Conservation (phyloP, 2,329 filamentous ascomycete genomes). For the Pseudogymnoascus sp. region DNA sequence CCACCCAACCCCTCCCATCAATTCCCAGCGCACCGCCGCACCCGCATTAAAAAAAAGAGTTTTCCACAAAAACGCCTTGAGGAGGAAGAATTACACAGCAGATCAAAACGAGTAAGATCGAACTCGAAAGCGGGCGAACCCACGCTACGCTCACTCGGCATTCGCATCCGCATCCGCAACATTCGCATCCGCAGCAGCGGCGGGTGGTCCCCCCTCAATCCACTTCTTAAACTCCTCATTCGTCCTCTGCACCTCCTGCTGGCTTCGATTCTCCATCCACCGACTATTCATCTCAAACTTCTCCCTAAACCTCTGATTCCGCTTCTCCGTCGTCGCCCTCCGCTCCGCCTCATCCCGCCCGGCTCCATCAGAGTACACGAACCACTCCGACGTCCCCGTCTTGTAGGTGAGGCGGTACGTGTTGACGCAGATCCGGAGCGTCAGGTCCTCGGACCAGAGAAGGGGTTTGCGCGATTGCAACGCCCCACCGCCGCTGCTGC, state of each 20-base stretch:
- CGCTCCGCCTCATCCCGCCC: constrained; percentile 31
- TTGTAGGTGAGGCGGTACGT: constrained; percentile 75
- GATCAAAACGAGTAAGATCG: too few species aligned
- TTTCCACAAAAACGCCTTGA: too few species aligned
- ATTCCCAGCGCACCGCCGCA: too few species aligned
- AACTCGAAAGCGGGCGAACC: too few species aligned
- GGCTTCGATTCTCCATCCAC: constrained; percentile 38
- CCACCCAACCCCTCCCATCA: too few species aligned
- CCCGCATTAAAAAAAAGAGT: too few species aligned
- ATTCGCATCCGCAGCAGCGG: neutral
- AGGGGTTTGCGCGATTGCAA: constrained; percentile 42
- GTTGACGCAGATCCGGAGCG: constrained; percentile 67
- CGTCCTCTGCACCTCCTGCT: constrained; percentile 40
- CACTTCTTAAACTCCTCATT: constrained; percentile 41
- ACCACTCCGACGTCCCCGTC: constrained; percentile 62
- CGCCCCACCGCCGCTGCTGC: constrained; percentile 50
- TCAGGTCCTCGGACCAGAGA: constrained; percentile 58
- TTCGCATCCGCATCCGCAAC: neutral
- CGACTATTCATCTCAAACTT: constrained; percentile 45
- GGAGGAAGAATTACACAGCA: too few species aligned
- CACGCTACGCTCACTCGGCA: too few species aligned
- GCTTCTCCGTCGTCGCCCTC: constrained; percentile 31
- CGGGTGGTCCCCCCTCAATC: constrained; percentile 30
- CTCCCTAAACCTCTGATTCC: constrained; percentile 41
- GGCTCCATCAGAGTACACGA: constrained; percentile 46